These are phyloP conservation scores for Trypanosoma rangeli DNA, from an alignment of 208 protist species.

Conservation along the genomic window DNA sequence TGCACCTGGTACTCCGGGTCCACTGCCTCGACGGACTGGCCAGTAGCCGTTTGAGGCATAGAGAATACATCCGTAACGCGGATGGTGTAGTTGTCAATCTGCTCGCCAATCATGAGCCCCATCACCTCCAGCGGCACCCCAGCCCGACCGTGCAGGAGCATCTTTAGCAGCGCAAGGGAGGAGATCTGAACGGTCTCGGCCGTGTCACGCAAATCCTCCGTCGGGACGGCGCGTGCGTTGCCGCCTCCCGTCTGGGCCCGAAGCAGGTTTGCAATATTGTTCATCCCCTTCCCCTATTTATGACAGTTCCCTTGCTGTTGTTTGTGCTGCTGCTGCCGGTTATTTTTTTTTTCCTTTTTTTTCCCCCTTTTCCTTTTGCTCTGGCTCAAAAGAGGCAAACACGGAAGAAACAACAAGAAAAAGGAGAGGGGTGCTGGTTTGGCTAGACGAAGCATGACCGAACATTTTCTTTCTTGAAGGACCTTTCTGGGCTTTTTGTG, in stretches of 20 bases:
- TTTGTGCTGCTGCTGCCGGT: background rate
- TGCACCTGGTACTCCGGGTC: conserved; percentile 99
- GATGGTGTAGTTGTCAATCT: conserved; percentile 99
- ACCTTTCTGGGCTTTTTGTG: too few relatives aligned
- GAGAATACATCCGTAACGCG: conserved; percentile 98
- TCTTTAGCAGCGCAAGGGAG: conserved; percentile 99
- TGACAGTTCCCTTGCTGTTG: background rate
- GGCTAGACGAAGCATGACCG: too few relatives aligned
- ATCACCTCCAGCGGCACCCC: conserved; percentile 99
- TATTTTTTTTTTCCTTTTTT: background rate
- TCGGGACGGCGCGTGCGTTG: conserved; percentile 19
- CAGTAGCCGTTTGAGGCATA: conserved; percentile 98
- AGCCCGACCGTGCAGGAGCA: conserved; percentile 99
- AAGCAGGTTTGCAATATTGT: conserved; percentile 18
- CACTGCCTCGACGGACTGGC: conserved; percentile 99
- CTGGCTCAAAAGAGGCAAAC: background rate
- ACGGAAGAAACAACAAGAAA: conserved; percentile 2
- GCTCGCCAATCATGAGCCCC: conserved; percentile 99
- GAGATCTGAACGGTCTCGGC: conserved; percentile 99
- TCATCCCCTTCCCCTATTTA: conserved; percentile 9
- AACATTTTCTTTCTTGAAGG: too few relatives aligned
- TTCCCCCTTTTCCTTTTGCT: conserved; percentile 1
- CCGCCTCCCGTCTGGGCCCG: conserved; percentile 1
- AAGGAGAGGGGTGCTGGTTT: conserved; percentile 6
- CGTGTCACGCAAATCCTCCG: conserved; percentile 93